Conservation (phyloP, 129 eudicot species). For the Centaurea solstitialis region DNA sequence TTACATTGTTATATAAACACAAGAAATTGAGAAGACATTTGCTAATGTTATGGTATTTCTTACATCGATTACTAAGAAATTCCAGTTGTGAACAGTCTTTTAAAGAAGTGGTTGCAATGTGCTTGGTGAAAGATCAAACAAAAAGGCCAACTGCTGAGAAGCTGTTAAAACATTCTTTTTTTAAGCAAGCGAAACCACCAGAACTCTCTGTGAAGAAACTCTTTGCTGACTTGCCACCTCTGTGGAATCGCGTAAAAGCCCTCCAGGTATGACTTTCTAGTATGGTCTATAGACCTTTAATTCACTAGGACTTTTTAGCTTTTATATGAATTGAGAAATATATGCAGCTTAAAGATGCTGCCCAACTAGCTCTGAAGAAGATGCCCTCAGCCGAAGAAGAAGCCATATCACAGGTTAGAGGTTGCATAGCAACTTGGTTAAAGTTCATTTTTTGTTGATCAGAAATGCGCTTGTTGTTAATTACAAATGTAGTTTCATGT, state of each 20-base stretch:
- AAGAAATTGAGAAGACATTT: slow-evolving; percentile 2
- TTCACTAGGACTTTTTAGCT: background rate
- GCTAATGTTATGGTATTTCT: slow-evolving; percentile 19
- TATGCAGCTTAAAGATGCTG: slow-evolving; percentile 87
- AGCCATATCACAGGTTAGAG: slow-evolving; percentile 87
- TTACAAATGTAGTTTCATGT: background rate
- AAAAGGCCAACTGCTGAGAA: slow-evolving; percentile 96
- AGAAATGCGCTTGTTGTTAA: background rate
- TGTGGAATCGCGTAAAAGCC: slow-evolving; percentile 95
- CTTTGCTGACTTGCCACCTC: slow-evolving; percentile 83
- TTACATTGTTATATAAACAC: slow-evolving; percentile 8
- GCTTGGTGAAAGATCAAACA: slow-evolving; percentile 99
- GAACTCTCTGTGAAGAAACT: slow-evolving; percentile 80
- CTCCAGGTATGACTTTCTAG: slow-evolving; percentile 55
- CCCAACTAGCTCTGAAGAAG: slow-evolving; percentile 91
- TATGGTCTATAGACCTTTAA: background rate
- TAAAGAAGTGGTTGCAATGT: slow-evolving; percentile 98
- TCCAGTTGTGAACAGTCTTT: slow-evolving; percentile 66
- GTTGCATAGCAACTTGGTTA: background rate
- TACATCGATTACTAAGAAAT: slow-evolving; percentile 25
- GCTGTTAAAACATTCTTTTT: slow-evolving; percentile 88
- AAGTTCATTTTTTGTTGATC: background rate
- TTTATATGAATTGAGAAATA: background rate
- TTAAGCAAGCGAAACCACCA: slow-evolving; percentile 92
- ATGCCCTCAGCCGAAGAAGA: slow-evolving; percentile 98